These are phyloP conservation scores for Platanthera guangdongensis DNA, from an alignment of 106 monocot species.

Conservation along the genomic window DNA sequence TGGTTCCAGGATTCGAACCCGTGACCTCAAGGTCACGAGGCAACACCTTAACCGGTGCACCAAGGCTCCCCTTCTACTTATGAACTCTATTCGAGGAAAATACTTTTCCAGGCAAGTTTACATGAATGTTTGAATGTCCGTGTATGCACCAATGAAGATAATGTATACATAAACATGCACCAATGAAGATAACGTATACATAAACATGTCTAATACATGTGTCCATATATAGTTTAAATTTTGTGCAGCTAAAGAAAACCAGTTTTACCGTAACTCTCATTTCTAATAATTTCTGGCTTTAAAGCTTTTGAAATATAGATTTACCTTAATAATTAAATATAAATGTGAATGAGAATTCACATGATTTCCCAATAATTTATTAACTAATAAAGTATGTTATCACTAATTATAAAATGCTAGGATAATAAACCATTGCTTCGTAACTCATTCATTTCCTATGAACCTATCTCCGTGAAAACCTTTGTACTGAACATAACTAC, in stretches of 20 bases:
- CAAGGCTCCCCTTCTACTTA: background rate
- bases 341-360: background rate
- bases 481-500: background rate
- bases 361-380: background rate
- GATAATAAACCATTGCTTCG: background rate
- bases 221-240: background rate
- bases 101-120: background rate
- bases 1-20: too few species aligned
- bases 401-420: background rate
- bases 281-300: background rate
- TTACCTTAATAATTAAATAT: background rate
- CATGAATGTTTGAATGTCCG: background rate
- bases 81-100: slow-evolving; percentile 1
- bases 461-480: background rate
- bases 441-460: background rate
- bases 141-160: background rate
- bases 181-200: background rate
- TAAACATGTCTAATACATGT: background rate
- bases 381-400: background rate
- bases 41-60: too few species aligned
- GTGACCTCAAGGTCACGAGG: too few species aligned
- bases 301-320: background rate
- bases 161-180: background rate
- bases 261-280: background rate
- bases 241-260: background rate